phyloP scores from a whole-genome alignment of 1,284 basidiomycete species.

The Apiotrichum mycotoxinovorans region DNA sequence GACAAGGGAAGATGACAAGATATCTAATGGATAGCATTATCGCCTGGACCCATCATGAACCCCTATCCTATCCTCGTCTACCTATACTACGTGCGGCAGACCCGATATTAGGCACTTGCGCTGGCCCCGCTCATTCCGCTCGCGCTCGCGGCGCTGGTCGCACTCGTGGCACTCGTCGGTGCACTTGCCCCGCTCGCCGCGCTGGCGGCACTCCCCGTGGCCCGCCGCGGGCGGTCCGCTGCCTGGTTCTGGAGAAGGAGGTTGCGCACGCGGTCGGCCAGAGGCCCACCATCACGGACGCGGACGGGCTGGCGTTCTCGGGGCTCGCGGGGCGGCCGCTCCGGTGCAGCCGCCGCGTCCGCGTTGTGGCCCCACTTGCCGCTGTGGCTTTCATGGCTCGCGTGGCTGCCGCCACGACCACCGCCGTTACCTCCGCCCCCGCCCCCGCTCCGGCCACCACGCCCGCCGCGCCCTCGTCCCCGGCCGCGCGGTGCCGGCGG shows the following conservation, averaged over 20 bases:
- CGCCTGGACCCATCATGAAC: too few relatives aligned
- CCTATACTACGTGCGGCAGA: neutral
- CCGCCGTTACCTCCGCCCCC: neutral
- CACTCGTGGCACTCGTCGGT: neutral
- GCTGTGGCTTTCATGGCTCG: neutral
- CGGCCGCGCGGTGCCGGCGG: neutral
- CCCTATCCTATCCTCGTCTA: too few relatives aligned
- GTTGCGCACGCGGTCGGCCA: constrained; percentile 32
- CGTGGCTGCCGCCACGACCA: neutral
- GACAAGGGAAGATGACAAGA: too few relatives aligned
- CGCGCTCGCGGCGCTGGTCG: neutral
- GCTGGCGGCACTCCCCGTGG: neutral
- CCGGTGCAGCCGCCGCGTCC: neutral
- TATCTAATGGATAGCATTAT: neutral
- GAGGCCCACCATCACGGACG: constrained; percentile 26
- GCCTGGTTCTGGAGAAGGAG: constrained; percentile 32
- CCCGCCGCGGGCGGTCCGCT: constrained; percentile 1
- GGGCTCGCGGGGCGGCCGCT: constrained; percentile 9
- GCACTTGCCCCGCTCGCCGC: neutral
- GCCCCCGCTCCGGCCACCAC: neutral
- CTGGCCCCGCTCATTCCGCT: neutral
- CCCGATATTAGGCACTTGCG: neutral
- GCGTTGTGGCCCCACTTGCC: neutral
- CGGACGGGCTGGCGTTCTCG: constrained; percentile 34
- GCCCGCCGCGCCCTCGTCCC: constrained; percentile 3